Percentiles rank a stretch among this genome's conserved stretches.
phyloP scores from a whole-genome alignment of 257 asterid species.

The Nicotiana knightiana region DNA sequence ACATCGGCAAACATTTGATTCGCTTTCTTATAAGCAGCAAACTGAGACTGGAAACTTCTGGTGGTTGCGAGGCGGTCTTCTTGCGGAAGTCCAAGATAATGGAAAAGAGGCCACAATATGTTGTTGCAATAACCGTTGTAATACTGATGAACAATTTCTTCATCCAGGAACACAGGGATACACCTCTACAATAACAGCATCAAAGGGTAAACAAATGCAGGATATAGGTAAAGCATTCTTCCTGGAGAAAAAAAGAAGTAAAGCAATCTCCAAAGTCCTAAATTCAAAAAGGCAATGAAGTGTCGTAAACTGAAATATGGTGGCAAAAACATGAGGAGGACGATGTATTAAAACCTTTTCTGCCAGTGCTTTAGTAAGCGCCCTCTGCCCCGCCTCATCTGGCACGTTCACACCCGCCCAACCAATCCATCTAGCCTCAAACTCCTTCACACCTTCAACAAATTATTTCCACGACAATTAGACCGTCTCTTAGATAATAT shows the following conservation, averaged over 20 bases:
- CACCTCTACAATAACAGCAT: conserved; percentile 52
- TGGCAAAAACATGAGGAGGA: conserved; percentile 6
- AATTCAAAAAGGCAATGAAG: background rate
- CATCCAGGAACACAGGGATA: conserved; percentile 90
- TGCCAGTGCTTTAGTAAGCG: conserved; percentile 76
- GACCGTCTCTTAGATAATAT: background rate
- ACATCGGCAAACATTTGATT: conserved; percentile 96
- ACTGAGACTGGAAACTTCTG: conserved; percentile 88
- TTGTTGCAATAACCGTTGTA: conserved; percentile 94
- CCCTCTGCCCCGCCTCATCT: conserved; percentile 75
- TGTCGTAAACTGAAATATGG: background rate
- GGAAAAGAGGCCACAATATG: conserved; percentile 88
- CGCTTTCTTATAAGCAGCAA: conserved; percentile 77
- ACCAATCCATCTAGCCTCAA: conserved; percentile 95
- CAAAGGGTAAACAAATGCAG: background rate
- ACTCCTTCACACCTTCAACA: conserved; percentile 68
- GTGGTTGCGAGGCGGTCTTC: conserved; percentile 94
- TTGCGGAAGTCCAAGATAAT: conserved; percentile 93
- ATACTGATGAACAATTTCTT: conserved; percentile 87
- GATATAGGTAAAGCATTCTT: background rate
- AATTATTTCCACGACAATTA: conserved; percentile 17
- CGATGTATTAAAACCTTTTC: conserved; percentile 52
- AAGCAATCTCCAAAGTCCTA: background rate
- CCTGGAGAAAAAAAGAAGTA: background rate
- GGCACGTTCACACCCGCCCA: conserved; percentile 98